phyloP scores from a whole-genome alignment of 2,329 filamentous ascomycete genomes.

The Colletotrichum plurivorum region DNA sequence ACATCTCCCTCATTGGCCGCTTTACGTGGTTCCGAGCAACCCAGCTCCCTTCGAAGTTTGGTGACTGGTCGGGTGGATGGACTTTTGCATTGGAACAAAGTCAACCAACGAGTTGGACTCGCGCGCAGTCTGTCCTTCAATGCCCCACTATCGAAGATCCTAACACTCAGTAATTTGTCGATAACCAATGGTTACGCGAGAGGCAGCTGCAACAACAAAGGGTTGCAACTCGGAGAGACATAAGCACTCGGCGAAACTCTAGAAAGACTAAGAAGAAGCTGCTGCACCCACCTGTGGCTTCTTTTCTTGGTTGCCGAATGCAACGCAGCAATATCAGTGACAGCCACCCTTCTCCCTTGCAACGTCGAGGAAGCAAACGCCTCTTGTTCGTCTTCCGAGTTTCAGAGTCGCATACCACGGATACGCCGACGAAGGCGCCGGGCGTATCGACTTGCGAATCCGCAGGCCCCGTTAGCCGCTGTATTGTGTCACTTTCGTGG shows the following conservation, averaged over 20 bases:
- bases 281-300: neutral
- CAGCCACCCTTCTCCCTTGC: neutral
- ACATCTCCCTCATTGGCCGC: constrained; percentile 19
- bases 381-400: constrained; percentile 17
- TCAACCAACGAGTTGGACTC: neutral
- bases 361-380: constrained; percentile 22
- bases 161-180: constrained; percentile 3
- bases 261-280: neutral
- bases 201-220: neutral
- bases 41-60: too few species aligned
- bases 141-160: neutral
- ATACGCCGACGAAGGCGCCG: neutral
- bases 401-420: constrained; percentile 24
- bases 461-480: constrained; percentile 9
- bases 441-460: constrained; percentile 13
- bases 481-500: neutral
- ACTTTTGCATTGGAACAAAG: constrained; percentile 3
- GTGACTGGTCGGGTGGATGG: neutral
- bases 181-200: neutral
- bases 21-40: neutral
- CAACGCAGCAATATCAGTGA: neutral
- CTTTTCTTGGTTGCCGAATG: constrained; percentile 3
- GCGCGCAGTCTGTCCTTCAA: neutral
- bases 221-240: constrained; percentile 2
- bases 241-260: neutral